phyloP scores from a whole-genome alignment of 208 protist species.

The Phytomonas francai region DNA sequence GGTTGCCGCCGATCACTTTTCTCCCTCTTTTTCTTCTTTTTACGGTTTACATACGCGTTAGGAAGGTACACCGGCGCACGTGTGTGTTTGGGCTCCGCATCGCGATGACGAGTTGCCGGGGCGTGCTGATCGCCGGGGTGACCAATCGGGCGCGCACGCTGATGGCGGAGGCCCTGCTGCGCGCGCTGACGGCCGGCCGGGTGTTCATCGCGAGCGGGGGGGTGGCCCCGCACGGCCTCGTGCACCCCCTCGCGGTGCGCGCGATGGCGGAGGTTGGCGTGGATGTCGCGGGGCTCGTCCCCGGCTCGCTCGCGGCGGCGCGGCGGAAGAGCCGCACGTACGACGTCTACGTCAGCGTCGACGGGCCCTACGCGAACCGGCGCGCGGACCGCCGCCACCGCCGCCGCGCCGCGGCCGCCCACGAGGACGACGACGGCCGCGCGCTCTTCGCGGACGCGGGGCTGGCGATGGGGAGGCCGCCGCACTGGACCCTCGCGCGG shows the following conservation, averaged over 20 bases:
- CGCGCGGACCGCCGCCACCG: conserved; percentile 34
- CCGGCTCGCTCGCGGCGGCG: conserved; percentile 47
- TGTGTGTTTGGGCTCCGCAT: background rate
- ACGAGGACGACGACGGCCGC: background rate
- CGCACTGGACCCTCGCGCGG: conserved; percentile 61
- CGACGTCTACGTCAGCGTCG: conserved; percentile 81
- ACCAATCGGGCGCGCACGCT: conserved; percentile 75
- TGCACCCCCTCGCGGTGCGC: conserved; percentile 60
- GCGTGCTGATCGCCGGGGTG: conserved; percentile 64
- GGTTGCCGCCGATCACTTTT: background rate
- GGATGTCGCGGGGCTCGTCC: conserved; percentile 32
- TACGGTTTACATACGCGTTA: background rate
- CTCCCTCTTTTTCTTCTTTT: background rate
- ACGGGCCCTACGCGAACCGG: conserved; percentile 37
- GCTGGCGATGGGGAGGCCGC: conserved; percentile 45
- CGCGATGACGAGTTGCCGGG: conserved; percentile 61
- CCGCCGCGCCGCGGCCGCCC: background rate
- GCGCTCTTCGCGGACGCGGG: conserved; percentile 18
- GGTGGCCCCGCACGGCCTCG: conserved; percentile 28
- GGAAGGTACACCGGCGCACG: conserved; percentile 1
- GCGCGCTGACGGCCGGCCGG: conserved; percentile 29
- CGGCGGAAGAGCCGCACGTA: conserved; percentile 61
- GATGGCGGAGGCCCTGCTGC: conserved; percentile 79
- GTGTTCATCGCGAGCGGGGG: conserved; percentile 76
- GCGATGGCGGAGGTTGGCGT: conserved; percentile 52